phyloP scores from a whole-genome alignment of 2,329 filamentous ascomycete genomes.

The Teratosphaeriaceae sp. region DNA sequence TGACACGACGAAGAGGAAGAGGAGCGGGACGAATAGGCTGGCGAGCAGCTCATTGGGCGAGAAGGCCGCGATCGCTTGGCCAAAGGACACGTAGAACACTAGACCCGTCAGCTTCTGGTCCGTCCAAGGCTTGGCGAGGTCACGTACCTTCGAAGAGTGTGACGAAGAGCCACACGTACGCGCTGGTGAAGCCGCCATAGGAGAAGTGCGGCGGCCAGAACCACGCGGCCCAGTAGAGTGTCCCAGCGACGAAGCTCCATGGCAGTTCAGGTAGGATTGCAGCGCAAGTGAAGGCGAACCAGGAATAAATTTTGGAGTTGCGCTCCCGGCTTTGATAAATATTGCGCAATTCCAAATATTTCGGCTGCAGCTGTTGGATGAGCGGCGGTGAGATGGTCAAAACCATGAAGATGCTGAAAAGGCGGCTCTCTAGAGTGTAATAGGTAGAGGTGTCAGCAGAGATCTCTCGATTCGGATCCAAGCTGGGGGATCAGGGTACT shows the following conservation, averaged over 20 bases:
- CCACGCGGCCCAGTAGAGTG: slow-evolving; percentile 69
- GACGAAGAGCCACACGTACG: slow-evolving; percentile 73
- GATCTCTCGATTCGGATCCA: too few relatives aligned
- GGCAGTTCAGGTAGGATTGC: slow-evolving; percentile 68
- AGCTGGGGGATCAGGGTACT: too few relatives aligned
- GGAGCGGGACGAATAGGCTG: slow-evolving; percentile 56
- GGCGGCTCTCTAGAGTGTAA: too few relatives aligned
- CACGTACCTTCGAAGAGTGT: too few relatives aligned
- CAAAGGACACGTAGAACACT: slow-evolving; percentile 68
- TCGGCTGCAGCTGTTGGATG: slow-evolving; percentile 68
- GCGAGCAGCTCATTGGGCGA: slow-evolving; percentile 64
- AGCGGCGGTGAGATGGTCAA: slow-evolving; percentile 55
- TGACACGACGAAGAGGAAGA: slow-evolving; percentile 71
- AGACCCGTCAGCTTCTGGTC: too few relatives aligned
- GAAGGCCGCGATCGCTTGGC: slow-evolving; percentile 79
- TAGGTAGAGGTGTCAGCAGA: too few relatives aligned
- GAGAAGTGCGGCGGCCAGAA: slow-evolving; percentile 71
- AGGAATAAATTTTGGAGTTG: slow-evolving; percentile 65
- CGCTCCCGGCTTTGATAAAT: slow-evolving; percentile 62
- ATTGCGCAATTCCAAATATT: slow-evolving; percentile 66
- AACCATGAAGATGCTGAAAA: slow-evolving; percentile 64
- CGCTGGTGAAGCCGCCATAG: slow-evolving; percentile 55
- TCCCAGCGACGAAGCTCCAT: slow-evolving; percentile 56
- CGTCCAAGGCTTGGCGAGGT: too few relatives aligned
- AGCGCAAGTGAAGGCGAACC: slow-evolving; percentile 65